Conservation (phyloP, 768 basidiomycete species). For the Leccinum subgranulosum region DNA sequence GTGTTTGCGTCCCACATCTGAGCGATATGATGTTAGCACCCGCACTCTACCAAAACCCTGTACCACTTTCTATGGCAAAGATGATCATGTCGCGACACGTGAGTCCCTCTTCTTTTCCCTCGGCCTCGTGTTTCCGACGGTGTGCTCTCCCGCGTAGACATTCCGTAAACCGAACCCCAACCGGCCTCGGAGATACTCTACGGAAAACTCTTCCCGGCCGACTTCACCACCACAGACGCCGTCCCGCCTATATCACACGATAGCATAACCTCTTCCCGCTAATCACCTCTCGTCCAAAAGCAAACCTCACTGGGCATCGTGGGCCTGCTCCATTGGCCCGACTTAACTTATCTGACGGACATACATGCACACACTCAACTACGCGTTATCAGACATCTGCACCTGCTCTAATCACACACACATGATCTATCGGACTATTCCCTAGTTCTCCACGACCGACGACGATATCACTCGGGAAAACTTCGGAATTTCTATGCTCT, state of each 20-base stretch:
- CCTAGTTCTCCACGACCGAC: conserved; percentile 23
- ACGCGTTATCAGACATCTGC: conserved; percentile 14
- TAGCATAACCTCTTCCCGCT: conserved; percentile 26
- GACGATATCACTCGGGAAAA: conserved; percentile 25
- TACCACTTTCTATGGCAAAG: conserved; percentile 49
- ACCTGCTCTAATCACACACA: conserved; percentile 28
- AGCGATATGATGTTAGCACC: conserved; percentile 30
- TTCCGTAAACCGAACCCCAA: conserved; percentile 33
- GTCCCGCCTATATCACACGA: conserved; percentile 32
- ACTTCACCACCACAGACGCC: conserved; percentile 33
- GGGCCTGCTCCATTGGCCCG: conserved; percentile 6
- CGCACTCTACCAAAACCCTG: conserved; percentile 40
- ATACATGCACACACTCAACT: conserved; percentile 20
- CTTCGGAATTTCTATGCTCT: conserved; percentile 22
- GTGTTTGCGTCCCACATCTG: neutral
- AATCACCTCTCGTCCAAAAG: conserved; percentile 20
- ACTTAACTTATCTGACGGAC: conserved; percentile 30
- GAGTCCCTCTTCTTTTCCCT: conserved; percentile 16
- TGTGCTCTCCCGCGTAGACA: conserved; percentile 18
- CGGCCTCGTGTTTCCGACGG: neutral
- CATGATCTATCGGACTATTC: conserved; percentile 12
- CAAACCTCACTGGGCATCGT: conserved; percentile 8
- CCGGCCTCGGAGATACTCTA: conserved; percentile 23
- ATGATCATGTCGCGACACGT: conserved; percentile 54
- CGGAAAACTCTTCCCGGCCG: conserved; percentile 11